Base-by-base conservation (phyloP, 2,329 filamentous ascomycete genomes). In the Chaetomium globosum region DNA sequence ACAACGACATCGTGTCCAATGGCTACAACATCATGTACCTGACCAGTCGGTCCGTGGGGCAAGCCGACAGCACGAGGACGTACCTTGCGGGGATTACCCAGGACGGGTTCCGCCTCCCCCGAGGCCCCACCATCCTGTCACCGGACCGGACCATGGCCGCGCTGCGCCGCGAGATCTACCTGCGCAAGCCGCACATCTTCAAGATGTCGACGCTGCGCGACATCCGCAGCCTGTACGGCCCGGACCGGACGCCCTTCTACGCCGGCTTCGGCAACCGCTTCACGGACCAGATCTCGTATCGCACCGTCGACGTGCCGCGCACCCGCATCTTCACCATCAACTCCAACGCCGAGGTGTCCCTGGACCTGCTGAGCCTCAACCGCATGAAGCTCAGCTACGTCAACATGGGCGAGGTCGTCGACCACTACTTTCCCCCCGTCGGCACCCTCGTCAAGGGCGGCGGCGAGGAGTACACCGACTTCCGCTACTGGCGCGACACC, bases 11-110 rank as follows among this genome's bases (percentile, higher is more conserved):
- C 71, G 88, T 89, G 0, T 88, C 90, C 72, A 99, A 99, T 73
- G 95, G 95, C 7, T 99, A 98, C 82, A 98, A 99, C 77, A 96
- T 99, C 74, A 93, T 99, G 85, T 99, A 99, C 75, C 84, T 99
- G 54, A 99, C 95, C 0, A 96, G 91, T 75, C 89, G 95, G 59
- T 95, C 92, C 16, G 93, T 98, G 54, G 96, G 95, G 0, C 93
- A 96, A 77, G 91, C 95, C 19, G 95, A 99, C 77, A 93, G 83
- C 0, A 99, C 95, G 1, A 83, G 95, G 65, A 86, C 92, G 0
- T 99, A 99, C 75, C 83, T 99, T 3, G 90, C 93, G 65, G 93
- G 93, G 30, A 92, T 99, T 26, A 82, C 88, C 9, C 95, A 99
- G 76, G 94, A 97, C 65, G 89, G 89, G 33, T 96, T 92, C 79